Conservation (phyloP, 805 yeast genomes). For the Candida railenensis region DNA sequence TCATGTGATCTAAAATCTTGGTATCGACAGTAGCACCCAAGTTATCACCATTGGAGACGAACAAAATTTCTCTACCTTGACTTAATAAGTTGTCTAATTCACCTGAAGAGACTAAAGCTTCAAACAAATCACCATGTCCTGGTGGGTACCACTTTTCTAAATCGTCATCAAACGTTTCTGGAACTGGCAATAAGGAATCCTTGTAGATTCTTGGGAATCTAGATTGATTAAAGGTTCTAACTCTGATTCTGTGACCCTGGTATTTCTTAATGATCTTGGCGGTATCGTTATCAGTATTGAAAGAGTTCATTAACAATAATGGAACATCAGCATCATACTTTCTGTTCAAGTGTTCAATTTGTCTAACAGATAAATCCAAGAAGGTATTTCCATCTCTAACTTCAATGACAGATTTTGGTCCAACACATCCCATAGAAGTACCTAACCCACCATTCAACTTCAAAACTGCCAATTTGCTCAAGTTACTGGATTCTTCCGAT, state of each 20-base stretch:
- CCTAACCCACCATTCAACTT: slow-evolving; percentile 98
- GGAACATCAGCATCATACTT: slow-evolving; percentile 92
- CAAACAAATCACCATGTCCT: slow-evolving; percentile 99
- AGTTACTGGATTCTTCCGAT: slow-evolving; percentile 36
- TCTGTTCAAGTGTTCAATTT: slow-evolving; percentile 91
- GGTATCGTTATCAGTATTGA: slow-evolving; percentile 96
- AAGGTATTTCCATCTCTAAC: slow-evolving; percentile 98
- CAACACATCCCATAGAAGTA: slow-evolving; percentile 99
- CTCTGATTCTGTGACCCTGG: slow-evolving; percentile 93
- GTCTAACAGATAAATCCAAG: slow-evolving; percentile 92
- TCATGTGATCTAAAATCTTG: slow-evolving; percentile 87
- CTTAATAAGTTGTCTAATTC: slow-evolving; percentile 85
- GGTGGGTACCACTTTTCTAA: slow-evolving; percentile 97
- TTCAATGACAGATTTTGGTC: slow-evolving; percentile 97
- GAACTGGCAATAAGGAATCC: slow-evolving; percentile 96
- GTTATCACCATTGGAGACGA: slow-evolving; percentile 97
- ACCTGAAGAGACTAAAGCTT: slow-evolving; percentile 84
- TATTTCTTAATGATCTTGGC: slow-evolving; percentile 94
- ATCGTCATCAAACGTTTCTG: slow-evolving; percentile 67
- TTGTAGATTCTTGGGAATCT: slow-evolving; percentile 93
- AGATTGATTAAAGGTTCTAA: slow-evolving; percentile 96
- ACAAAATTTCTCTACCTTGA: slow-evolving; percentile 91
- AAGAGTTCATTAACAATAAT: slow-evolving; percentile 94
- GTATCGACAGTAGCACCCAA: slow-evolving; percentile 97
- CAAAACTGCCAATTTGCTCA: slow-evolving; percentile 87